Conservation (phyloP, 1,139 yeast species). For the Protomyces arabidopsidicola region DNA sequence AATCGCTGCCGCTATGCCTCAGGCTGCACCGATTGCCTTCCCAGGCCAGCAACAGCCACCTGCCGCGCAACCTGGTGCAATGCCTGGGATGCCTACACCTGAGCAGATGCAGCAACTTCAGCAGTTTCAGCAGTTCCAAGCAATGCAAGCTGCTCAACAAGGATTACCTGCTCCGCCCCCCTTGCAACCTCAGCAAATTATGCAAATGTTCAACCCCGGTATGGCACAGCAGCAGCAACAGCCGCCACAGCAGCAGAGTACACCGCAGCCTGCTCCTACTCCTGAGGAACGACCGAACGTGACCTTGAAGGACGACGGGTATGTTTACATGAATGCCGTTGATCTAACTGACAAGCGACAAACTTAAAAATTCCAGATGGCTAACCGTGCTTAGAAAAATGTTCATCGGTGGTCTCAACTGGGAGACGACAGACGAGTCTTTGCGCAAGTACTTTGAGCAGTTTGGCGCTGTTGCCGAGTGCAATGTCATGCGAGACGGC, state of each 20-base stretch:
- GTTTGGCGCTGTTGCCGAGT: conserved; percentile 84
- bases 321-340: conserved; percentile 36
- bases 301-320: conserved; percentile 38
- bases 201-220: conserved; percentile 30
- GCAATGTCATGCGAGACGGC: conserved; percentile 90
- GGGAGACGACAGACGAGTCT: conserved; percentile 85
- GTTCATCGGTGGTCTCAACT: conserved; percentile 96
- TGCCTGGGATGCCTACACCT: conserved; percentile 4
- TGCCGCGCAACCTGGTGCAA: neutral
- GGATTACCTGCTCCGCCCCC: conserved; percentile 15
- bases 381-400: conserved; percentile 58
- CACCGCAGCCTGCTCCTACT: conserved; percentile 20
- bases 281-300: conserved; percentile 38
- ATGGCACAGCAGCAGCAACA: conserved; percentile 37
- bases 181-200: conserved; percentile 8
- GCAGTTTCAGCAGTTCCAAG: neutral
- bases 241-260: conserved; percentile 33
- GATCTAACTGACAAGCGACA: conserved; percentile 34
- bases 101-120: neutral
- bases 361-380: neutral
- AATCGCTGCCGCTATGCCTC: conserved; percentile 3
- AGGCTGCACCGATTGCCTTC: neutral
- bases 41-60: neutral
- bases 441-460: conserved; percentile 76
- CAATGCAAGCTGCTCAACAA: neutral